phyloP scores from a whole-genome alignment of 1,284 basidiomycete genomes.

The Ceratobasidium sp. region DNA sequence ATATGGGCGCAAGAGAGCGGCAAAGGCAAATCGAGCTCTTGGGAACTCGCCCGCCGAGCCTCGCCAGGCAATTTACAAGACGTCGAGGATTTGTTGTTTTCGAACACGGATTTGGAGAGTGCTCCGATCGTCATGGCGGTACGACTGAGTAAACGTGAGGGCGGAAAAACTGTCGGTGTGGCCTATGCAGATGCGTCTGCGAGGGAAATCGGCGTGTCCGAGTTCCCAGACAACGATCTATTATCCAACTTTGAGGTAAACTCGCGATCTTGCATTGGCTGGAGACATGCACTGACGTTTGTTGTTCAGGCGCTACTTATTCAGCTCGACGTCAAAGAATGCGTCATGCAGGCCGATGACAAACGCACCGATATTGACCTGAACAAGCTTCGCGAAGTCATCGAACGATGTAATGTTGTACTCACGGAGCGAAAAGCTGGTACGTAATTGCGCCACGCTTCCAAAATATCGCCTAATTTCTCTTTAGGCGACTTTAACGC shows the following conservation, averaged over 20 bases:
- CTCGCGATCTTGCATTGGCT: constrained; percentile 1
- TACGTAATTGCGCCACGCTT: constrained; percentile 55
- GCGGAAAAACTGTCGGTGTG: constrained; percentile 71
- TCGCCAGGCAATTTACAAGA: constrained; percentile 95
- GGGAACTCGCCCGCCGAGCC: constrained; percentile 63
- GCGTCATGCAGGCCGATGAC: constrained; percentile 65
- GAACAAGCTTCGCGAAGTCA: constrained; percentile 81
- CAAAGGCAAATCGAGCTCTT: constrained; percentile 73
- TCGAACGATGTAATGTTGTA: constrained; percentile 92
- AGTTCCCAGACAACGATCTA: constrained; percentile 94
- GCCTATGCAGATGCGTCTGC: constrained; percentile 83
- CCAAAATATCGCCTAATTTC: not conserved
- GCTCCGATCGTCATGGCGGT: constrained; percentile 94
- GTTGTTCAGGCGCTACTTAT: constrained; percentile 84
- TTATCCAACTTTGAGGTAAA: constrained; percentile 94
- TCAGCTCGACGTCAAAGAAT: constrained; percentile 97
- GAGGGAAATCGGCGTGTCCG: constrained; percentile 78
- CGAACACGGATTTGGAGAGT: constrained; percentile 81
- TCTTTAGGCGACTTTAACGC: constrained; percentile 81
- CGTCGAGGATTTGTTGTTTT: constrained; percentile 94
- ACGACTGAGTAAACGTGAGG: constrained; percentile 69
- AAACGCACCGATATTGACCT: constrained; percentile 79
- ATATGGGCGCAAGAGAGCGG: constrained; percentile 81
- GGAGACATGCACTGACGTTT: constrained; percentile 7
- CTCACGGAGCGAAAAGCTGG: constrained; percentile 89